Evolutionary conservation across 441 rosid species (phyloP).

Genomic region (Sinapis alba): DNA sequence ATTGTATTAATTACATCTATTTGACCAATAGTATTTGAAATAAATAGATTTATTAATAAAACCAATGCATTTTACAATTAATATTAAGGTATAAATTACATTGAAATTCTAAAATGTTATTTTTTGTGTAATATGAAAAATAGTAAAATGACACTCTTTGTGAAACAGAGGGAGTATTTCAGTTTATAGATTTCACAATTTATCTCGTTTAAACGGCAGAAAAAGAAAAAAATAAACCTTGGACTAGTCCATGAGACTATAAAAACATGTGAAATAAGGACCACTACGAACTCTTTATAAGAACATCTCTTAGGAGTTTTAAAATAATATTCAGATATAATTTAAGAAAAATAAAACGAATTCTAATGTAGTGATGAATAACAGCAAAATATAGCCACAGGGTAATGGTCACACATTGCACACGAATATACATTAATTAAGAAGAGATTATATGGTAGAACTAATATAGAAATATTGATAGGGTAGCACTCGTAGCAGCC

Average conservation of each 20-base stretch:
- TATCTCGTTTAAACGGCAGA: not conserved
- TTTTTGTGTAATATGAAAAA: too few relatives aligned
- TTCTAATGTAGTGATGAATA: not conserved
- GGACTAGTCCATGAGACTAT: not conserved
- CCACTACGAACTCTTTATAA: not conserved
- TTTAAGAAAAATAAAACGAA: not conserved
- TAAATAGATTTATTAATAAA: too few relatives aligned
- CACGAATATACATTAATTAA: not conserved
- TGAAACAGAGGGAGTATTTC: too few relatives aligned
- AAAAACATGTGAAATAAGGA: not conserved
- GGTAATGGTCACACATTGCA: not conserved
- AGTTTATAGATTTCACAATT: not conserved
- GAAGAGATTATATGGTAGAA: not conserved
- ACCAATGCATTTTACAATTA: too few relatives aligned
- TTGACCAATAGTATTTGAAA: too few relatives aligned
- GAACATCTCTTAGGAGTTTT: not conserved
- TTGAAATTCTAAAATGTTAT: too few relatives aligned
- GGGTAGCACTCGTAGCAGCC: slow-evolving; percentile 20
- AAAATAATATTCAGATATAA: not conserved
- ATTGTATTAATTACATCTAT: too few relatives aligned
- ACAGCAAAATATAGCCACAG: not conserved
- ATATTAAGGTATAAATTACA: too few relatives aligned
- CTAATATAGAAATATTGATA: slow-evolving; percentile 1
- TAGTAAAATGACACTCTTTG: too few relatives aligned
- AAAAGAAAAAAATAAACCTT: not conserved